Base-by-base conservation (phyloP, 345 rosid species). In the Ricinus communis region DNA sequence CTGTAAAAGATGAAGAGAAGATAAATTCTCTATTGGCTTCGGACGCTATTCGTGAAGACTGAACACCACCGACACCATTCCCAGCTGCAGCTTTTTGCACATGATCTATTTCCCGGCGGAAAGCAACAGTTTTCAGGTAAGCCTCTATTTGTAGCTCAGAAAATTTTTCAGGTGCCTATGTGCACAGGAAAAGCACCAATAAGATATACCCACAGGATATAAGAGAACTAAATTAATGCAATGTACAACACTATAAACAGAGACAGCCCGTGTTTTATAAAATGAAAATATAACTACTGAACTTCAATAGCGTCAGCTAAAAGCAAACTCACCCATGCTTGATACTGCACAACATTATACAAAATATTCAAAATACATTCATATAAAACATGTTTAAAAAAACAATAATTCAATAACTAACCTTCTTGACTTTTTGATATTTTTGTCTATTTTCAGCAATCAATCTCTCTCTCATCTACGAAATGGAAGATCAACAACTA, bases 381-480 rank as follows among this genome's bases (percentile, higher is more conserved):
- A 15, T 28, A 46, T 47, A 41, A 70, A 50, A 38, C 50, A 63
- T 40, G 5, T 27, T 28, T 52, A 6, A 36, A n/a, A 67, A 15
- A 0, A 50, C 8, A 45, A 18, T 43, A 15, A 70, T 62, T 68
- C 27, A 41, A 66, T 18, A 56, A 77, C 82, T 53, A 64, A 95
- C 99, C 97, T 95, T 92, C 83, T 92, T 92, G 55, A 95, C 93
- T 89, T 87, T 87, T 74, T 95, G 97, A 85, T 95, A 95, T 76
- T 84, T 86, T 76, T 95, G 97, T 74, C 97, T 82, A 82, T 95
- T 95, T 82, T 92, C 97, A 67, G 97, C 97, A 93, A 95, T 95
- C 87, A 89, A 77, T 69, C 83, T 84, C 84, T 95, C 99, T 81
- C 96, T 87, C 97, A 95, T 92, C 99, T 95, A 74, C 76, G 77